These are phyloP conservation scores for Perkinsus chesapeaki DNA, from an alignment of 169 alveolate species.

Conservation along the genomic window DNA sequence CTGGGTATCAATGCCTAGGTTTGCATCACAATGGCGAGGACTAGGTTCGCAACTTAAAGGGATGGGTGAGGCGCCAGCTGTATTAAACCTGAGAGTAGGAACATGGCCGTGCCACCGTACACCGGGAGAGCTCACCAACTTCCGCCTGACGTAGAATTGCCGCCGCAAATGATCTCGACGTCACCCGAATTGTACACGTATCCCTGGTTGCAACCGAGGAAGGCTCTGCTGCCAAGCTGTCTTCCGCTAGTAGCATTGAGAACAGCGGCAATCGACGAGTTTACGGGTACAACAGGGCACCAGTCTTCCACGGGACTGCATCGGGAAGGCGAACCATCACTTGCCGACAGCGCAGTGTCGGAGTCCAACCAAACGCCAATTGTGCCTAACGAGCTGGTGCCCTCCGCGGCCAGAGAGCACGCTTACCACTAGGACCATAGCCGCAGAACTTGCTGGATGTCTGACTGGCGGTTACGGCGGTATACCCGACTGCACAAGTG, in stretches of 20 bases:
- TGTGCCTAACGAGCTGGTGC: neutral
- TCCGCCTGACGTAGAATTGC: neutral
- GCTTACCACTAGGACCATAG: too few relatives aligned
- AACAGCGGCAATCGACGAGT: neutral
- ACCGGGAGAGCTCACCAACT: neutral
- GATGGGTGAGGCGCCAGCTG: neutral
- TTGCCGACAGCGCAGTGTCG: neutral
- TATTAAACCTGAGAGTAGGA: neutral
- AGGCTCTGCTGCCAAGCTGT: neutral
- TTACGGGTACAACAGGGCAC: neutral
- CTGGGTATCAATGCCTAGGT: neutral
- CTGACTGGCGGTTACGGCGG: too few relatives aligned
- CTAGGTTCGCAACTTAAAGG: neutral
- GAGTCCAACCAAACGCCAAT: neutral
- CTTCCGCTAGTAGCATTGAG: neutral
- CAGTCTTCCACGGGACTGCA: neutral
- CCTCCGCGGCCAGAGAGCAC: too few relatives aligned
- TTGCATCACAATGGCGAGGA: neutral
- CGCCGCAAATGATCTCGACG: neutral
- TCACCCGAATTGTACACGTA: neutral
- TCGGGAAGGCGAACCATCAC: neutral
- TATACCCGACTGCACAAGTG: too few relatives aligned
- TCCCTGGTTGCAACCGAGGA: neutral
- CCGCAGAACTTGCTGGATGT: too few relatives aligned
- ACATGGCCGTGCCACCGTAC: neutral